These are phyloP conservation scores for Haematococcus sp. DNA, from an alignment of 139 green algal species.

Conservation along the genomic window DNA sequence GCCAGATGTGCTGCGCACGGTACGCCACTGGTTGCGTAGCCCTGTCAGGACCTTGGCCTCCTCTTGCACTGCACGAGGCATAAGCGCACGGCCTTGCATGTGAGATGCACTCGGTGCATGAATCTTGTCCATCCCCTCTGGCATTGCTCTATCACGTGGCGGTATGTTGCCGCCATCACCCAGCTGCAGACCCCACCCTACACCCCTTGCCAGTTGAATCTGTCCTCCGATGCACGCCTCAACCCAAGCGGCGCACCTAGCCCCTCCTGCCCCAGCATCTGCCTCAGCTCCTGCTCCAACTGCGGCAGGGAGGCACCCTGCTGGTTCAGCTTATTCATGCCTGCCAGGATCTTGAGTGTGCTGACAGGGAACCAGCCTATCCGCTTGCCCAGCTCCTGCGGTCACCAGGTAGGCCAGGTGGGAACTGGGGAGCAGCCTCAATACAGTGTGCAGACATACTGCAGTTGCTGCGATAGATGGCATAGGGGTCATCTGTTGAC, in stretches of 20 bases:
- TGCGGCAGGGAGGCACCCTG: background rate
- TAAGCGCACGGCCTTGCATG: too few relatives aligned
- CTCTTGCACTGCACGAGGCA: background rate
- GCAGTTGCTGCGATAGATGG: too few relatives aligned
- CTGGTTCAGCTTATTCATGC: constrained; percentile 6
- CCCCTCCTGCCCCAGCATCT: background rate
- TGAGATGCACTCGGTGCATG: too few relatives aligned
- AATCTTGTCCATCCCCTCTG: background rate
- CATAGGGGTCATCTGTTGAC: too few relatives aligned
- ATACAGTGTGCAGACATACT: too few relatives aligned
- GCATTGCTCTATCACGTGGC: too few relatives aligned
- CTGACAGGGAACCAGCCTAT: constrained; percentile 7
- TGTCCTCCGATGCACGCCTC: too few relatives aligned
- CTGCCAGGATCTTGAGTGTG: constrained; percentile 5
- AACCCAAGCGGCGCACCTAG: too few relatives aligned
- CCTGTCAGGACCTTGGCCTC: background rate
- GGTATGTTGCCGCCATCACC: too few relatives aligned
- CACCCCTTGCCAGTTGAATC: too few relatives aligned
- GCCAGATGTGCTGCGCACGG: background rate
- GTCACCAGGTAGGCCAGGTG: background rate
- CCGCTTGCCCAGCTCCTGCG: constrained; percentile 3
- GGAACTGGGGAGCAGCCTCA: background rate
- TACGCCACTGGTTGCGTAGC: background rate
- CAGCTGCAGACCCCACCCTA: too few relatives aligned
- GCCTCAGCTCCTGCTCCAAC: background rate